Conservation (phyloP, 73 alveolate genomes). For the Blepharisma stoltei region DNA sequence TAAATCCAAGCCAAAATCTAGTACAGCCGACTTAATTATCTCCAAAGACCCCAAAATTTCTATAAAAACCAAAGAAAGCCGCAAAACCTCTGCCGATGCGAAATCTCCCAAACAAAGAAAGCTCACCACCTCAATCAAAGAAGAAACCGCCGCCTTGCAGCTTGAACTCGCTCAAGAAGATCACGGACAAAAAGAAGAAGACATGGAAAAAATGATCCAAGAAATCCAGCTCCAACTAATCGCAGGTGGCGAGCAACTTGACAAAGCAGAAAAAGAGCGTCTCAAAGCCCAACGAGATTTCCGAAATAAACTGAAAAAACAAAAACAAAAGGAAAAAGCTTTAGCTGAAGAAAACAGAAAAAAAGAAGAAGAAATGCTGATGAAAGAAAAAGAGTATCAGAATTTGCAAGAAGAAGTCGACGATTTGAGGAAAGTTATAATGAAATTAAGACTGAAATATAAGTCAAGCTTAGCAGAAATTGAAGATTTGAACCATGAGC, state of each 20-base stretch:
- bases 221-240: slow-evolving; percentile 63
- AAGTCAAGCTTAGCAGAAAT: slow-evolving; percentile 36
- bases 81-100: background rate
- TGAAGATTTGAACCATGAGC: slow-evolving; percentile 44
- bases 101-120: slow-evolving; percentile 41
- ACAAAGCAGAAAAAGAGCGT: slow-evolving; percentile 64
- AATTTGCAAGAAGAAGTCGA: slow-evolving; percentile 49
- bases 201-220: slow-evolving; percentile 49
- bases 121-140: slow-evolving; percentile 29
- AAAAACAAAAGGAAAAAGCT: slow-evolving; percentile 60
- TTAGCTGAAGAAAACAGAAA: slow-evolving; percentile 57
- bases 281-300: slow-evolving; percentile 44
- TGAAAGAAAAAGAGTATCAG: slow-evolving; percentile 45
- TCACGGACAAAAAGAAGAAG: slow-evolving; percentile 31
- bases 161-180: slow-evolving; percentile 32
- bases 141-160: slow-evolving; percentile 39
- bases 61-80: background rate
- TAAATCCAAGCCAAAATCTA: too few species aligned
- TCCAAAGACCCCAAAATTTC: too few species aligned
- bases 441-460: slow-evolving; percentile 25
- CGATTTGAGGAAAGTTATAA: slow-evolving; percentile 29
- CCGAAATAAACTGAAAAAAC: slow-evolving; percentile 53
- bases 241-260: slow-evolving; percentile 62
- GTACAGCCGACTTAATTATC: too few species aligned
- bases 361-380: slow-evolving; percentile 49